Percentiles rank a stretch among this genome's conserved stretches.
phyloP scores from a whole-genome alignment of 306 rosid species.

The Albizia julibrissin region DNA sequence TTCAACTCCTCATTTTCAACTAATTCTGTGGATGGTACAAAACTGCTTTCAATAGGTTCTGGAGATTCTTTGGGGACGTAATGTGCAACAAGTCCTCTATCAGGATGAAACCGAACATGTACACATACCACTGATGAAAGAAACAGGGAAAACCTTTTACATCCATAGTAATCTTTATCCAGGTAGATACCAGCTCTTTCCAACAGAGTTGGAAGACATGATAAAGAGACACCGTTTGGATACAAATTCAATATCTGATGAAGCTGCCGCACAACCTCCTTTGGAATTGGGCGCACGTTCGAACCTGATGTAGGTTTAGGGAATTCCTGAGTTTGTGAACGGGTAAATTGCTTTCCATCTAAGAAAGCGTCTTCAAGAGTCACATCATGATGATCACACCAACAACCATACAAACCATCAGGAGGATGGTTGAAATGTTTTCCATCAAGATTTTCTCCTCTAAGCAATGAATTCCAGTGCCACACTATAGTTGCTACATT shows the following conservation, averaged over 20 bases:
- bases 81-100: constrained; percentile 34
- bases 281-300: constrained; percentile 44
- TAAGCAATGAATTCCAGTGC: constrained; percentile 77
- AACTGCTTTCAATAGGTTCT: constrained; percentile 34
- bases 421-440: constrained; percentile 80
- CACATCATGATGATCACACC: constrained; percentile 69
- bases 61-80: constrained; percentile 26
- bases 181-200: constrained; percentile 31
- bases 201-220: constrained; percentile 50
- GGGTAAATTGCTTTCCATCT: constrained; percentile 26
- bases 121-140: constrained; percentile 53
- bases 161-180: constrained; percentile 51
- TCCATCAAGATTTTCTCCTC: constrained; percentile 69
- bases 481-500: constrained; percentile 93
- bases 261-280: constrained; percentile 38
- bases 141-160: constrained; percentile 48
- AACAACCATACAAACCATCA: constrained; percentile 69
- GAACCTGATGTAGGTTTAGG: constrained; percentile 39
- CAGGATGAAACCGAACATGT: constrained; percentile 29
- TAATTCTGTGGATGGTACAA: constrained; percentile 17
- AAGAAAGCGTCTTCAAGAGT: constrained; percentile 57
- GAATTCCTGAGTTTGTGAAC: constrained; percentile 34
- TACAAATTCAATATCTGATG: constrained; percentile 44
- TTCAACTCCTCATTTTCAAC: constrained; percentile 30
- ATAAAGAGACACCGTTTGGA: constrained; percentile 60